A percentile compares a stretch with the other conserved stretches of the same genome.
These are phyloP conservation scores for Gaultheria prostrata DNA, from an alignment of 148 eudicot genomes.

Conservation along the genomic window DNA sequence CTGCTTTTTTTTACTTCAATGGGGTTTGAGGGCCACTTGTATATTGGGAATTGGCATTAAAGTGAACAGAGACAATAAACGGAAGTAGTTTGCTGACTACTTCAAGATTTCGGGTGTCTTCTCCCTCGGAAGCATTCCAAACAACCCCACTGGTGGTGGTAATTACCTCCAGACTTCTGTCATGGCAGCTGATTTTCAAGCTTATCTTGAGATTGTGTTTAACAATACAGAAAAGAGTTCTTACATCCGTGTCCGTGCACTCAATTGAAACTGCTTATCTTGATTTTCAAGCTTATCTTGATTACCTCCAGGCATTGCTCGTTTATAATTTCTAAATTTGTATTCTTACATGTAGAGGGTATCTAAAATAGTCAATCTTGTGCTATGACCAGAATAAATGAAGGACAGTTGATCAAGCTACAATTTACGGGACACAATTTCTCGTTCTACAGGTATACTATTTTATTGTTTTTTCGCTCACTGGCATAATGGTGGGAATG, in stretches of 20 bases:
- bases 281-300: too few species aligned
- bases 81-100: too few species aligned
- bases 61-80: too few species aligned
- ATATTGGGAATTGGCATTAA: too few species aligned
- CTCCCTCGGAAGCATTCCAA: conserved; percentile 52
- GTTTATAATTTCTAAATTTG: background rate
- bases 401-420: conserved; percentile 55
- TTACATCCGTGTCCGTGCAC: too few species aligned
- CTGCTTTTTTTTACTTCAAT: too few species aligned
- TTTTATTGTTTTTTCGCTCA: background rate
- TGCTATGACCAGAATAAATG: conserved; percentile 44
- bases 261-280: too few species aligned
- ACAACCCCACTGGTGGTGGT: conserved; percentile 43
- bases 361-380: background rate
- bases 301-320: background rate
- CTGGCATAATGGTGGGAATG: background rate
- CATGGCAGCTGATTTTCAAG: conserved; percentile 55
- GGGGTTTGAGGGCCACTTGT: too few species aligned
- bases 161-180: conserved; percentile 51
- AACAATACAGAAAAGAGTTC: conserved; percentile 45
- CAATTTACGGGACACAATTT: conserved; percentile 53
- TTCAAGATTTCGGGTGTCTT: conserved; percentile 51
- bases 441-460: conserved; percentile 54
- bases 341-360: background rate
- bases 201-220: conserved; percentile 48